Evolutionary conservation across 495 filamentous ascomycete genomes (phyloP), one percentile per base, ranked within the genome.

Genomic region (Chaetomium tenue): DNA sequence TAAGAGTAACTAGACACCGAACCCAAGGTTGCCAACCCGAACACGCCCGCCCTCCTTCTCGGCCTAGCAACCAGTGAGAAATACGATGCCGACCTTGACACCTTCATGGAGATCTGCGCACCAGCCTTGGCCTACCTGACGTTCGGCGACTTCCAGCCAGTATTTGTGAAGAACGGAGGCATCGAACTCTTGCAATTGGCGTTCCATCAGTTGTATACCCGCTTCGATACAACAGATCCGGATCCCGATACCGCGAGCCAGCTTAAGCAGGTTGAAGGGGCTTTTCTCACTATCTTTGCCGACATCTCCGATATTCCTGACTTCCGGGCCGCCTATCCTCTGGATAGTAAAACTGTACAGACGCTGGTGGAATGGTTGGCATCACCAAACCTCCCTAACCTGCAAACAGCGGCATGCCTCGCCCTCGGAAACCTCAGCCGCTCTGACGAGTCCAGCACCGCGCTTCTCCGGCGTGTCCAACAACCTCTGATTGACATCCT

Each of bases 341-440:
- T 79, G 11, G 63, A 71, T 53, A 72, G 71, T 57, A 81, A 83
- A 0, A 77, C 84, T 44, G 78, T 79, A 6, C 77, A 79, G 4
- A 67, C 75, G 6, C 69, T 89, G 26, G 70, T 83, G 6, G 64
- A 74, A 42, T 86, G 79, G 48, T 72, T 92, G n/a, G 60, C 55
- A 1, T 40, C 63, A 5, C 26, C 68, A 13, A 26, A 56, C 39
- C 23, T 61, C 60, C 39, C 66, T 5, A 81, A 88, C 53, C 81
- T 92, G 1, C 88, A 88, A 66, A 83, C 88, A n/a, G 88, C 87
- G 37, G 86, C 89, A 18, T 93, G 89, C 70, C 77, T 93, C 20
- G 83, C 89, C 63, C 82, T 93, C 7, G 91, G 91, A 23, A 94
- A 93, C 69, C 68, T 93, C n/a, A 83, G 86, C 48, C 86, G 89